Percentiles rank a stretch among this genome's conserved stretches.
These are phyloP conservation scores for Alternaria burnsii DNA, from an alignment of 2,329 filamentous ascomycete species.

Conservation along the genomic window DNA sequence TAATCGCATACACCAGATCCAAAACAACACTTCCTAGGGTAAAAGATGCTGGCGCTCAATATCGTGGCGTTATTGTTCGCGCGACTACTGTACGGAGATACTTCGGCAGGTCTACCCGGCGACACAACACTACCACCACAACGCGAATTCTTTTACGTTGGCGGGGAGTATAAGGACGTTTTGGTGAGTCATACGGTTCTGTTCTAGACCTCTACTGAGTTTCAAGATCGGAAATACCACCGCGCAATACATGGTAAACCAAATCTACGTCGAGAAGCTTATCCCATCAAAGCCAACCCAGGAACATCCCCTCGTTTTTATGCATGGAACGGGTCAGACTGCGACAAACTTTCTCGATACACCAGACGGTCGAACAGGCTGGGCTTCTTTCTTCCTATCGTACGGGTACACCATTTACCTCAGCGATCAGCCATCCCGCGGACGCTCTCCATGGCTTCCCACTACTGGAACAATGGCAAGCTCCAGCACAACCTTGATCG, in stretches of 20 bases:
- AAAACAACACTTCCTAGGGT: accelerated
- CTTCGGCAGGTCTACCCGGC: background rate
- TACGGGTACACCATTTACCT: slow-evolving; percentile 60
- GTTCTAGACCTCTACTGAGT: accelerated
- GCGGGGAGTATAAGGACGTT: slow-evolving; percentile 33
- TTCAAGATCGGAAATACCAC: background rate
- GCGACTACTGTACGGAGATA: background rate
- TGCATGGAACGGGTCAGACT: slow-evolving; percentile 40
- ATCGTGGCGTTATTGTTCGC: background rate
- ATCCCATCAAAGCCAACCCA: slow-evolving; percentile 17
- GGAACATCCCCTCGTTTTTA: slow-evolving; percentile 37
- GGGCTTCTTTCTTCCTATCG: slow-evolving; percentile 59
- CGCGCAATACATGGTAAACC: slow-evolving; percentile 14
- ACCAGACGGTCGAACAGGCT: slow-evolving; percentile 59
- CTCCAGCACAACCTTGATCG: slow-evolving; percentile 20
- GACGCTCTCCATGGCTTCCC: slow-evolving; percentile 56
- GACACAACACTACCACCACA: background rate
- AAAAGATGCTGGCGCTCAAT: background rate
- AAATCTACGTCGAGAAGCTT: slow-evolving; percentile 32
- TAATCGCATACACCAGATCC: background rate
- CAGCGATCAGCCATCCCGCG: slow-evolving; percentile 58
- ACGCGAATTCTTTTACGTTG: slow-evolving; percentile 37
- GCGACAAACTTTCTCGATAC: slow-evolving; percentile 54
- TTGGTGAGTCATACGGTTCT: slow-evolving; percentile 12
- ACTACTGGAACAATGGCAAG: slow-evolving; percentile 31